Percentiles rank a stretch among this genome's conserved stretches.
Evolutionary conservation across 2,329 filamentous ascomycete genomes (phyloP).

Genomic region (Trichoderma koningii): DNA sequence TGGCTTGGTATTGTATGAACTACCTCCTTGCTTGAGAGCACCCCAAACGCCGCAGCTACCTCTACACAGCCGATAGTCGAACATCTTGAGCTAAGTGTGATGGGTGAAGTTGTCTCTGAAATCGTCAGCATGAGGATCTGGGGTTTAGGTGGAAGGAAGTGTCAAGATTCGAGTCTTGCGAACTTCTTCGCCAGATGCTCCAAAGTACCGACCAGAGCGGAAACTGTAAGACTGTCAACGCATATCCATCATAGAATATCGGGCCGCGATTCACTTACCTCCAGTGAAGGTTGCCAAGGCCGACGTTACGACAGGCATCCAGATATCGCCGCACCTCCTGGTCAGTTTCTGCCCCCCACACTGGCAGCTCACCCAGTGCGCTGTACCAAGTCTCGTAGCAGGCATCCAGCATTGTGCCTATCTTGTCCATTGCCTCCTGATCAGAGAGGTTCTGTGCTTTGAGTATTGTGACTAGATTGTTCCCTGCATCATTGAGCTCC

Average conservation of each 20-base stretch:
- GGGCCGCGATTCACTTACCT: background rate
- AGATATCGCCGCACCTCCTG: background rate
- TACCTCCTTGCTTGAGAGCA: too few relatives aligned
- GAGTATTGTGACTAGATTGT: background rate
- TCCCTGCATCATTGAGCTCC: background rate
- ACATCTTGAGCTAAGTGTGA: too few relatives aligned
- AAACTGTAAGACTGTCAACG: background rate
- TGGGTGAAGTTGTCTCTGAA: too few relatives aligned
- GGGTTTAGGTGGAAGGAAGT: background rate
- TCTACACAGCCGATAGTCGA: too few relatives aligned
- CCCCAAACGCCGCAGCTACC: too few relatives aligned
- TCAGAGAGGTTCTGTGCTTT: background rate
- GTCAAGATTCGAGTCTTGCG: background rate
- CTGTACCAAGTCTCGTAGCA: background rate
- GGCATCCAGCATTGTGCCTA: background rate
- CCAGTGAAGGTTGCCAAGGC: background rate
- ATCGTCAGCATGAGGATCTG: rapidly evolving
- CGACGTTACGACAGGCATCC: background rate
- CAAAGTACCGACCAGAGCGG: background rate
- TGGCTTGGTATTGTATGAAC: too few relatives aligned
- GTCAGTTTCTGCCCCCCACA: background rate
- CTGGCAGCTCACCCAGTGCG: background rate
- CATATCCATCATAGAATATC: background rate
- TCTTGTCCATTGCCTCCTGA: background rate
- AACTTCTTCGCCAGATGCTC: background rate